Evolutionary conservation across 345 rosid species (phyloP).

Genomic region (Aethionema arabicum): DNA sequence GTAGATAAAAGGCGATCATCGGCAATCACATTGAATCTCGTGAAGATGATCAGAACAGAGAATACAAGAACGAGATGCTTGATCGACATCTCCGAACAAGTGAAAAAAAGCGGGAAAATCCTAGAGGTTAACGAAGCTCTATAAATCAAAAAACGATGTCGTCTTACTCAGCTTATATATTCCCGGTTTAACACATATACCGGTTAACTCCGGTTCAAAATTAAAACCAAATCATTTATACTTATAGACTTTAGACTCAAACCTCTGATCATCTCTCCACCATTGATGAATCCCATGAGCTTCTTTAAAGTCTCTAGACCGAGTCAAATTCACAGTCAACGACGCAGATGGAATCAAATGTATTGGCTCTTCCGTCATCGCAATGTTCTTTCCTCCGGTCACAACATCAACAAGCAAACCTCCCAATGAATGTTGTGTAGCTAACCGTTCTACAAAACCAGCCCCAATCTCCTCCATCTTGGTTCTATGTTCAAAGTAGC

Average conservation of each 20-base stretch:
- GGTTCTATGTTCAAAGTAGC: conserved; percentile 84
- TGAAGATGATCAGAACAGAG: conserved; percentile 35
- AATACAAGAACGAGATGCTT: conserved; percentile 40
- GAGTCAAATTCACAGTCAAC: conserved; percentile 47
- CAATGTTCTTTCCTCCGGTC: conserved; percentile 48
- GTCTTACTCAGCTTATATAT: conserved; percentile 8
- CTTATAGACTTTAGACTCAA: conserved; percentile 53
- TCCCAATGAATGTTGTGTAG: conserved; percentile 67
- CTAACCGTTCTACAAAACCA: conserved; percentile 65
- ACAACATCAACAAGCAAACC: conserved; percentile 56
- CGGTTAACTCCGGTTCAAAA: conserved; percentile 8
- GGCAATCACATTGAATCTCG: conserved; percentile 33
- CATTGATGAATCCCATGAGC: conserved; percentile 96
- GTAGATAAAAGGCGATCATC: conserved; percentile 22
- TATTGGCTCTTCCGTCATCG: conserved; percentile 52
- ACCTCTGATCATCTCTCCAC: conserved; percentile 65
- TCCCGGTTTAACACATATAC: conserved; percentile 13
- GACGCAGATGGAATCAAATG: conserved; percentile 80
- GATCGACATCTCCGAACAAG: conserved; percentile 38
- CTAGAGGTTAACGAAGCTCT: conserved; percentile 3
- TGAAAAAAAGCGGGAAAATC: conserved; percentile 38
- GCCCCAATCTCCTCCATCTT: conserved; percentile 84
- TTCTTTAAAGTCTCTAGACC: conserved; percentile 50
- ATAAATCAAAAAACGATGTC: conserved; percentile 20
- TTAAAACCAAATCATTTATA: conserved; percentile 41